phyloP scores from a whole-genome alignment of 371 early-diverging fungal species.

The Smittium culicis region DNA sequence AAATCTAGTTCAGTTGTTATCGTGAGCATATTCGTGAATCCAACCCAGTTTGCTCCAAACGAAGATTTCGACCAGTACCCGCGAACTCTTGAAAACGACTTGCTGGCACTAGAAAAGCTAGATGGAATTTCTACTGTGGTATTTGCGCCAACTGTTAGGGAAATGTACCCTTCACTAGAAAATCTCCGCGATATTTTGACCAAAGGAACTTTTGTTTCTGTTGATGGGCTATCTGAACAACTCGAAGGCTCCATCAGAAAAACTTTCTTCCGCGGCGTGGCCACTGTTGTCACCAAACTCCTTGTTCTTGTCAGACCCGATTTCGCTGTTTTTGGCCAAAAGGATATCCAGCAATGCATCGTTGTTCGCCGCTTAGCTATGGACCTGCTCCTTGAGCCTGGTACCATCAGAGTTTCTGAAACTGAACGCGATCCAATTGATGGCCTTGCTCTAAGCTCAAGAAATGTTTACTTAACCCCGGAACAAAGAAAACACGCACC shows the following conservation, averaged over 20 bases:
- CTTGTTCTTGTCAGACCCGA: slow-evolving; percentile 81
- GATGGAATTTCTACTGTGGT: slow-evolving; percentile 28
- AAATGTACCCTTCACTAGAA: slow-evolving; percentile 91
- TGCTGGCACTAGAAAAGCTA: slow-evolving; percentile 37
- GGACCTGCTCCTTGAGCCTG: slow-evolving; percentile 62
- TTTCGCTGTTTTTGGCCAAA: slow-evolving; percentile 83
- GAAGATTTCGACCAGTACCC: slow-evolving; percentile 90
- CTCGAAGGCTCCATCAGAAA: slow-evolving; percentile 86
- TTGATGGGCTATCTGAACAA: slow-evolving; percentile 72
- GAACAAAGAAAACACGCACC: slow-evolving; percentile 59
- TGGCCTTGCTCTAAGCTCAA: slow-evolving; percentile 80
- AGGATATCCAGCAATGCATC: slow-evolving; percentile 92
- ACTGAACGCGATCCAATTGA: slow-evolving; percentile 60
- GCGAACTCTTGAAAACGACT: slow-evolving; percentile 63
- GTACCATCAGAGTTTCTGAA: slow-evolving; percentile 54
- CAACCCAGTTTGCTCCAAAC: slow-evolving; percentile 90
- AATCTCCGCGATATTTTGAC: slow-evolving; percentile 56
- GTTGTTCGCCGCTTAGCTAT: slow-evolving; percentile 65
- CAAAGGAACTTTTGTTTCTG: slow-evolving; percentile 81
- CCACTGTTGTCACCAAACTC: slow-evolving; percentile 88
- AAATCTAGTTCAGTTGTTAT: slow-evolving; percentile 48
- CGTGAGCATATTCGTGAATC: slow-evolving; percentile 88
- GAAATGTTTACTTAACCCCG: slow-evolving; percentile 71
- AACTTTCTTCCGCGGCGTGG: slow-evolving; percentile 95
- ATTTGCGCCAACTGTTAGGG: slow-evolving; percentile 63